These are phyloP conservation scores for Annona squamosa DNA, from an alignment of 164 flowering plant species.

Conservation along the genomic window DNA sequence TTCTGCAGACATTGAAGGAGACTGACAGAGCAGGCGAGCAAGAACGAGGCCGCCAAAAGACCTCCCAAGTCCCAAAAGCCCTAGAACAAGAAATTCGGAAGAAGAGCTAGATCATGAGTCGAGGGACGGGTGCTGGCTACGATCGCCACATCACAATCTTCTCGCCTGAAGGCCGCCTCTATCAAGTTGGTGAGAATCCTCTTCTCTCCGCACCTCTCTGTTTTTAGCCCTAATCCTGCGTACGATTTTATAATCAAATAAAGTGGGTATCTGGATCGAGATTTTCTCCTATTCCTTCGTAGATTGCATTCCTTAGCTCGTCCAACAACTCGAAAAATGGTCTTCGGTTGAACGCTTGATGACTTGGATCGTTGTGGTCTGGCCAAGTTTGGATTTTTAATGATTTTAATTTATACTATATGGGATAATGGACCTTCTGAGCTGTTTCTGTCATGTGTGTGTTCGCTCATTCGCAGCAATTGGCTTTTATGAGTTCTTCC, in stretches of 20 bases:
- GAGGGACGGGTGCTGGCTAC: constrained; percentile 96
- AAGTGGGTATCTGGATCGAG: not conserved
- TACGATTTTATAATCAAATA: not conserved
- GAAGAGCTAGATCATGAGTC: constrained; percentile 41
- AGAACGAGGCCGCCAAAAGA: not conserved
- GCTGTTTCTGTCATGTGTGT: too few relatives aligned
- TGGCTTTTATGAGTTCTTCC: too few relatives aligned
- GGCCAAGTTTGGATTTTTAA: not conserved
- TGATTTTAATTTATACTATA: too few relatives aligned
- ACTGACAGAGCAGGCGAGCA: too few relatives aligned
- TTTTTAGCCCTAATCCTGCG: not conserved
- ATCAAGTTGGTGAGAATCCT: constrained; percentile 67
- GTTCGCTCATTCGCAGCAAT: too few relatives aligned
- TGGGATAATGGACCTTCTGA: too few relatives aligned
- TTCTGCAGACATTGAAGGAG: not conserved
- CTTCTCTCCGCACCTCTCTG: not conserved
- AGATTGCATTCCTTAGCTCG: not conserved
- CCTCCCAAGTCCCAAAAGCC: not conserved
- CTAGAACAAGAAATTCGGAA: not conserved
- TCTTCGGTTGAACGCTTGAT: not conserved
- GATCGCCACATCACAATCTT: constrained; percentile 98
- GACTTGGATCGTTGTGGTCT: not conserved
- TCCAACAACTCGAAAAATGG: not conserved
- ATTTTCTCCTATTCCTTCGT: not conserved
- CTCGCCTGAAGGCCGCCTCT: constrained; percentile 96